These are phyloP conservation scores for Talaromyces trachyspermus DNA, from an alignment of 495 filamentous ascomycete species.

Conservation along the genomic window DNA sequence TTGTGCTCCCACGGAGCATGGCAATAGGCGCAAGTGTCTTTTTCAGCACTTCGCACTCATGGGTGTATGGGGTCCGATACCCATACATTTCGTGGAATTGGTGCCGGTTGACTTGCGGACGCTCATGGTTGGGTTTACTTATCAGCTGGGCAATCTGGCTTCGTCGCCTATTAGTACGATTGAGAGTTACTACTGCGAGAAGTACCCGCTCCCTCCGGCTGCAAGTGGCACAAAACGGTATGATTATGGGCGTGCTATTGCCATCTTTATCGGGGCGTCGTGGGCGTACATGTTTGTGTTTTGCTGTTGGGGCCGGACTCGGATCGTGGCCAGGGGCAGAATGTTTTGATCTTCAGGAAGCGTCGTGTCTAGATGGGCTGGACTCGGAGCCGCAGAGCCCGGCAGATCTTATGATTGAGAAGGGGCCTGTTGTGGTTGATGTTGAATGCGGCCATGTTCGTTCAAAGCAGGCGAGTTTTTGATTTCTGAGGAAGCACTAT, in stretches of 20 bases:
- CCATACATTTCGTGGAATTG: slow-evolving; percentile 29
- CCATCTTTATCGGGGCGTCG: slow-evolving; percentile 21
- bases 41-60: slow-evolving; percentile 32
- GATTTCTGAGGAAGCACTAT: no score
- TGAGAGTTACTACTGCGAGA: slow-evolving; percentile 27
- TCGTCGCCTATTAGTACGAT: slow-evolving; percentile 32
- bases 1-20: slow-evolving; percentile 22
- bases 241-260: slow-evolving; percentile 29
- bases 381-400: slow-evolving; percentile 20
- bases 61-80: slow-evolving; percentile 26
- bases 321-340: slow-evolving; percentile 27
- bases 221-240: slow-evolving; percentile 18
- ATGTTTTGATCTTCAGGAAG: slow-evolving; percentile 10
- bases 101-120: slow-evolving; percentile 23
- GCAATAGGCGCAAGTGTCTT: slow-evolving; percentile 24
- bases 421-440: neutral
- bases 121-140: slow-evolving; percentile 26
- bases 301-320: slow-evolving; percentile 26
- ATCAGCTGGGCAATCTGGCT: slow-evolving; percentile 31
- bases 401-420: slow-evolving; percentile 14
- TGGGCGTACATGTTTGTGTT: slow-evolving; percentile 29
- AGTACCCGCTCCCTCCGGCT: slow-evolving; percentile 21
- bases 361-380: slow-evolving; percentile 20
- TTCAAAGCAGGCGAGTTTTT: no score
- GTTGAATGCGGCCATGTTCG: neutral